These are phyloP conservation scores for Rubia tinctorum DNA, from an alignment of 305 asterid species.

Conservation along the genomic window DNA sequence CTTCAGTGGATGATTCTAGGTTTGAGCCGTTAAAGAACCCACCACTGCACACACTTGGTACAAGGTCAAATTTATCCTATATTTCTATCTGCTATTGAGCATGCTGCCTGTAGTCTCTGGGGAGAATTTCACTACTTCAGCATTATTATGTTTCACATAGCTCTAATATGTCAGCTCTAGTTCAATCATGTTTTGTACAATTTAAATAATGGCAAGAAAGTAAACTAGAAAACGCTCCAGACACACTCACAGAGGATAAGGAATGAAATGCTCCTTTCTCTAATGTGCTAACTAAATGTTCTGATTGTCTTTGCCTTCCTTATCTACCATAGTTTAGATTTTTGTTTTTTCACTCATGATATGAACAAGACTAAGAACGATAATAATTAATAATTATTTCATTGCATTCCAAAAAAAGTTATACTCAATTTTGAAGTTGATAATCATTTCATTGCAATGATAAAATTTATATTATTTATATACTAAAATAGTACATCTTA, in stretches of 20 bases:
- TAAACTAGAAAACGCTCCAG: not conserved
- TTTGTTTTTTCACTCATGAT: not conserved
- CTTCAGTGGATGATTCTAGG: slow-evolving; percentile 19
- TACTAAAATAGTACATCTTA: too few species aligned
- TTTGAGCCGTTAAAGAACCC: slow-evolving; percentile 39
- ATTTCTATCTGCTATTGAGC: slow-evolving; percentile 55
- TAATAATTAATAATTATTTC: not conserved
- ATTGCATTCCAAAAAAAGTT: not conserved
- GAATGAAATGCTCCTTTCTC: not conserved
- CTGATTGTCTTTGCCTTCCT: not conserved
- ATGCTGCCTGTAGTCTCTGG: not conserved
- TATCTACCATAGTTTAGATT: too few species aligned
- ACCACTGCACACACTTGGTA: slow-evolving; percentile 26
- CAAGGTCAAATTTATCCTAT: slow-evolving; percentile 49
- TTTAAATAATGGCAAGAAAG: too few species aligned
- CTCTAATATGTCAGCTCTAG: not conserved
- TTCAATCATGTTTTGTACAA: too few species aligned
- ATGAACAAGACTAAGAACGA: not conserved
- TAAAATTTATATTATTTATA: too few species aligned
- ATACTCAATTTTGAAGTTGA: too few species aligned
- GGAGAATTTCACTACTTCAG: not conserved
- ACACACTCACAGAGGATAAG: not conserved
- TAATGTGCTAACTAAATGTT: not conserved
- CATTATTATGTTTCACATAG: not conserved
- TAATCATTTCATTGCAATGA: too few species aligned